Conservation (phyloP, 106 monocot species). For the Dendrobium officinale region DNA sequence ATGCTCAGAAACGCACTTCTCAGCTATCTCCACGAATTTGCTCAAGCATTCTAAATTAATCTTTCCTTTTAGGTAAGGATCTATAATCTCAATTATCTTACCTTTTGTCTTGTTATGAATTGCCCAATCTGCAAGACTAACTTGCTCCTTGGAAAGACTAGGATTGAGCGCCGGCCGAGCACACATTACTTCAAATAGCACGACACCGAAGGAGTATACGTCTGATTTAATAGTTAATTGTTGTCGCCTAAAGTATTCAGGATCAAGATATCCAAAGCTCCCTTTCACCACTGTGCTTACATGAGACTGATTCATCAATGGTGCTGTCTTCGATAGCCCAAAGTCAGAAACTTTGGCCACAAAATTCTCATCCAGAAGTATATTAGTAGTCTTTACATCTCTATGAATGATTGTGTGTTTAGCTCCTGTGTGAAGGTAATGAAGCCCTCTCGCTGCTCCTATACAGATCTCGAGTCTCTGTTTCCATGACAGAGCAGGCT, state of each 20-base stretch:
- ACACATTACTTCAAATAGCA: conserved; percentile 68
- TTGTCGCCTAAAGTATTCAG: conserved; percentile 74
- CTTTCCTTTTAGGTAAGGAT: conserved; percentile 40
- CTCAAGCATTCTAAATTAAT: conserved; percentile 55
- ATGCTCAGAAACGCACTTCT: conserved; percentile 62
- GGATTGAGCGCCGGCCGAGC: conserved; percentile 62
- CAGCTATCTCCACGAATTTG: conserved; percentile 49
- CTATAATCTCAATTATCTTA: conserved; percentile 33
- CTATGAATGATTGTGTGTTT: conserved; percentile 79
- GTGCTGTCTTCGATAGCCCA: conserved; percentile 78
- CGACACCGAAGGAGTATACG: conserved; percentile 83
- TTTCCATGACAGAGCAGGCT: conserved; percentile 52
- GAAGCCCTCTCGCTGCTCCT: conserved; percentile 62
- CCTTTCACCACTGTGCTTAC: conserved; percentile 90
- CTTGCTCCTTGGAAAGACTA: conserved; percentile 47
- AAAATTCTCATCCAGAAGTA: conserved; percentile 67
- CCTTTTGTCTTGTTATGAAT: conserved; percentile 39
- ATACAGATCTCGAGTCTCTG: conserved; percentile 69
- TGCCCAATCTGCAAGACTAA: conserved; percentile 68
- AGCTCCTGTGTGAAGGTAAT: conserved; percentile 84
- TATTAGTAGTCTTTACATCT: conserved; percentile 84
- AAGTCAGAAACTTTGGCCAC: conserved; percentile 87
- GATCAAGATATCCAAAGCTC: conserved; percentile 82
- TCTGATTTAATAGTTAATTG: conserved; percentile 81
- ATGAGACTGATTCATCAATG: conserved; percentile 53